Conservation (phyloP, 2,329 filamentous ascomycete species). For the Penicillium expansum region DNA sequence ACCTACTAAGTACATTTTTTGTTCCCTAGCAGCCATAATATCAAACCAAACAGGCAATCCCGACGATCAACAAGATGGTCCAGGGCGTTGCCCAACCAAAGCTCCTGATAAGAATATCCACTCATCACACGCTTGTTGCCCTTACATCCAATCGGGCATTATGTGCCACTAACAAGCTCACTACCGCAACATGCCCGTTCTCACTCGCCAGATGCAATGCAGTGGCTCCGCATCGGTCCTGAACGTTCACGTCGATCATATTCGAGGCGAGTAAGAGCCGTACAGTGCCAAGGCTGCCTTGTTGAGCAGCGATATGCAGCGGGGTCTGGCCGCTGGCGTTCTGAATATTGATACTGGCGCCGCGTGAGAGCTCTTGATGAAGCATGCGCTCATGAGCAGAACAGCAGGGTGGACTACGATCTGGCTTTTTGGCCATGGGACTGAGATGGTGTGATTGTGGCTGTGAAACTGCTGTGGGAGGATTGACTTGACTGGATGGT, state of each 20-base stretch:
- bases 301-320: slow-evolving; percentile 1
- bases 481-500: neutral
- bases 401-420: neutral
- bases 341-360: slow-evolving; percentile 1
- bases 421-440: neutral
- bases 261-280: slow-evolving; percentile 1
- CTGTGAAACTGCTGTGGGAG: neutral
- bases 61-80: neutral
- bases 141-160: slow-evolving; percentile 1
- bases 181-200: slow-evolving; percentile 1
- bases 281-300: neutral
- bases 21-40: neutral
- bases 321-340: slow-evolving; percentile 1
- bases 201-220: slow-evolving; percentile 2
- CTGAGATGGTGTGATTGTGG: neutral
- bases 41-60: neutral
- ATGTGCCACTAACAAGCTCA: neutral
- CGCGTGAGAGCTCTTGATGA: neutral
- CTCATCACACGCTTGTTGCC: neutral
- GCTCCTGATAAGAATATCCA: neutral
- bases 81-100: neutral
- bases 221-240: slow-evolving; percentile 1
- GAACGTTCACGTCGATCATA: neutral
- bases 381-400: slow-evolving; percentile 2
- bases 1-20: neutral